Conservation (phyloP, 78 protist genomes). For the Dictyostelium brefeldianum region DNA sequence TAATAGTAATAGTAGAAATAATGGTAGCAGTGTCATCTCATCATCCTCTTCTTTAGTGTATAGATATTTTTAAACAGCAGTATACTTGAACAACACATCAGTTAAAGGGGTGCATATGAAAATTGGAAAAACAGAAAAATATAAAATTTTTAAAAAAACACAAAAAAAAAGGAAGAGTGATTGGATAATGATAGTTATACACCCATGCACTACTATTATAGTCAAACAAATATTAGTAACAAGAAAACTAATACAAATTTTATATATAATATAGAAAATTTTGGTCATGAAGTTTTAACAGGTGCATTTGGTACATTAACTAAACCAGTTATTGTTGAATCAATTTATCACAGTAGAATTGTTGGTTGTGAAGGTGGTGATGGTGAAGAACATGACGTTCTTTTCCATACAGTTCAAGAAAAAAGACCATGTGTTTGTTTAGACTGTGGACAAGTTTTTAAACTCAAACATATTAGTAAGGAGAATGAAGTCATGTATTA, state of each 20-base stretch:
- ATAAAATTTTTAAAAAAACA: too few relatives aligned
- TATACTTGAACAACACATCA: too few relatives aligned
- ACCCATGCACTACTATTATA: too few relatives aligned
- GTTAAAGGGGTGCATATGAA: too few relatives aligned
- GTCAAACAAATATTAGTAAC: too few relatives aligned
- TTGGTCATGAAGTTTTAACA: conserved; percentile 77
- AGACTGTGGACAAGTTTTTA: conserved; percentile 78
- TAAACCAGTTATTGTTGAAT: conserved; percentile 69
- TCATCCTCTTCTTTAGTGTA: not conserved
- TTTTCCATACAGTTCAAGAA: conserved; percentile 52
- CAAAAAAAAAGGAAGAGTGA: too few relatives aligned
- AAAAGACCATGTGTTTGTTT: conserved; percentile 73
- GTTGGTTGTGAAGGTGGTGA: conserved; percentile 81
- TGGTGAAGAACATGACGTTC: conserved; percentile 75
- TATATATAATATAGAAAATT: conserved; percentile 23
- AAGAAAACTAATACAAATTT: not conserved
- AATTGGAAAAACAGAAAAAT: too few relatives aligned
- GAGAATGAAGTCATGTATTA: conserved; percentile 65
- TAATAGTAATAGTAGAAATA: too few relatives aligned
- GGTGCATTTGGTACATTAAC: conserved; percentile 76
- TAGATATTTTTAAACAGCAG: too few relatives aligned
- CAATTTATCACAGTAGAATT: conserved; percentile 60
- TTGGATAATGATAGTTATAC: too few relatives aligned
- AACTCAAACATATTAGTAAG: conserved; percentile 45
- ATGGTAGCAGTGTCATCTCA: not conserved